These are phyloP conservation scores for Hypoxylon sp. DNA, from an alignment of 2,329 filamentous ascomycete species.

Conservation along the genomic window DNA sequence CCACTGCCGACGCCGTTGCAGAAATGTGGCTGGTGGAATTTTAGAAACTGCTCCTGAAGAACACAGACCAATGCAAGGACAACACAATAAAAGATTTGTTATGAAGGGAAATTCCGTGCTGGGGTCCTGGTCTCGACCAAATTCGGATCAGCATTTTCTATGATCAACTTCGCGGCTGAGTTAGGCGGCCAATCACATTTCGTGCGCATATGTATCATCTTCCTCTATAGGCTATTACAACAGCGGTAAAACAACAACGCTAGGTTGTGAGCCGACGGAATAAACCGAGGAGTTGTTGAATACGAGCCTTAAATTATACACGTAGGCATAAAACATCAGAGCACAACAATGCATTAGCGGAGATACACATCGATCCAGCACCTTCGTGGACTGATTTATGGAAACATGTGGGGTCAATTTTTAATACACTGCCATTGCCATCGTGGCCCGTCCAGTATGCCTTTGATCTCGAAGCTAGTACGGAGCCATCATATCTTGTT, in stretches of 20 bases:
- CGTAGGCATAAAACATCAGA: background rate
- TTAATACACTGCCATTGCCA: conserved; percentile 4
- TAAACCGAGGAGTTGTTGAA: background rate
- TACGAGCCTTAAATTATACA: background rate
- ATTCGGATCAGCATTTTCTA: background rate
- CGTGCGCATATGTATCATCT: background rate
- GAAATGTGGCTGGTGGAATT: background rate
- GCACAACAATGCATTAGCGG: background rate
- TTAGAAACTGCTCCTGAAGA: background rate
- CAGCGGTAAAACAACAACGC: background rate
- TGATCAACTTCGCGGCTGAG: background rate
- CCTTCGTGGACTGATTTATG: background rate
- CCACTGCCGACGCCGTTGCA: background rate
- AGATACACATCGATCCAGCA: background rate
- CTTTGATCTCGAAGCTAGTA: background rate
- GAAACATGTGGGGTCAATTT: conserved; percentile 10
- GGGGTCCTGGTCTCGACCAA: background rate
- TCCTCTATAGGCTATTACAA: background rate
- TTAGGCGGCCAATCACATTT: background rate
- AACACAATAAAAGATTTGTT: background rate
- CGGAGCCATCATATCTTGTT: background rate
- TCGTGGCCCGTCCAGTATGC: background rate
- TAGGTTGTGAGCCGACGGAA: background rate
- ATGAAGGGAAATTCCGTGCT: background rate
- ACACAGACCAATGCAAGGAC: background rate